Conservation (phyloP, 768 basidiomycete genomes). For the Sporobolomyces roseus region DNA sequence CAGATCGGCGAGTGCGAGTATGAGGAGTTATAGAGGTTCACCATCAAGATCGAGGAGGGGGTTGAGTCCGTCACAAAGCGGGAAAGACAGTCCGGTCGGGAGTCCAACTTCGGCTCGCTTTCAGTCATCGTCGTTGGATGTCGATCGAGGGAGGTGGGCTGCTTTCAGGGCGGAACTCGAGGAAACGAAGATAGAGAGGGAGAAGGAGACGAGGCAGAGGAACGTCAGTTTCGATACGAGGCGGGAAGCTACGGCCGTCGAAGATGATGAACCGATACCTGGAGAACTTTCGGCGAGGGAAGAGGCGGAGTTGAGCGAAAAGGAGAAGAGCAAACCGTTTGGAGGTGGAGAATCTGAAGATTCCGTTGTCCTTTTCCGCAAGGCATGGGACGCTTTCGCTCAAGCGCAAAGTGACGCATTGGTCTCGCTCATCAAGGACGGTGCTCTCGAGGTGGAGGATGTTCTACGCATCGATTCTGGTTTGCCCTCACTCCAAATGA, state of each 20-base stretch:
- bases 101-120: not conserved
- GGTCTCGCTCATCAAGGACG: conserved; percentile 53
- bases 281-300: not conserved
- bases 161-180: conserved; percentile 8
- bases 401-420: conserved; percentile 98
- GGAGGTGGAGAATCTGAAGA: not conserved
- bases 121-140: not conserved
- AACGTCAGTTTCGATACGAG: conserved; percentile 10
- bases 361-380: conserved; percentile 14
- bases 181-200: conserved; percentile 3
- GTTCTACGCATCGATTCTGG: conserved; percentile 34
- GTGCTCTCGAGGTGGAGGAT: conserved; percentile 36
- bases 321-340: conserved; percentile 3
- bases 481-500: conserved; percentile 33
- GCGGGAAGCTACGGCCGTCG: not conserved
- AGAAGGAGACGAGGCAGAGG: not conserved
- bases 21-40: not conserved
- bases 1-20: conserved; percentile 1
- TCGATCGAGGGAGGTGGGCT: conserved; percentile 1
- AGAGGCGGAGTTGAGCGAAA: not conserved
- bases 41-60: conserved; percentile 12
- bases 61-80: not conserved
- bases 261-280: not conserved
- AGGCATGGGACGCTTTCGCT: conserved; percentile 87
- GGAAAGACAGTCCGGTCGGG: not conserved